Evolutionary conservation across 345 rosid genomes (phyloP).

Genomic region (Hevea brasiliensis): DNA sequence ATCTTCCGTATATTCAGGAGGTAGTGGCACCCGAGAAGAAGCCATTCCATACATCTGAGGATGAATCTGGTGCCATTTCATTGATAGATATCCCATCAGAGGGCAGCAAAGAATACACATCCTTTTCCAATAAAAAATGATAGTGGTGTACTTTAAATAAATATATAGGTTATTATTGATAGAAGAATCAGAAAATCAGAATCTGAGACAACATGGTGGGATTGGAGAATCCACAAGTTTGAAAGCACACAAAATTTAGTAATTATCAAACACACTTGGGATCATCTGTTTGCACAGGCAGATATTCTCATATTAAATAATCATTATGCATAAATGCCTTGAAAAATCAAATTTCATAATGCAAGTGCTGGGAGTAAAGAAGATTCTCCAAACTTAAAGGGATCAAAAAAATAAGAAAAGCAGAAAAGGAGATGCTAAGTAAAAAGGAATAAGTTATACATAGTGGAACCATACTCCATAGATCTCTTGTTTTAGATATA

Average conservation of each 20-base stretch:
- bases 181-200: constrained; percentile 14
- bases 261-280: background rate
- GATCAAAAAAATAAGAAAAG: constrained; percentile 26
- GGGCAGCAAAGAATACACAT: constrained; percentile 21
- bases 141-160: constrained; percentile 7
- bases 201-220: constrained; percentile 6
- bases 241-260: constrained; percentile 13
- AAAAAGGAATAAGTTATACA: constrained; percentile 7
- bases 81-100: constrained; percentile 24
- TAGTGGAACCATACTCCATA: background rate
- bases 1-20: constrained; percentile 46
- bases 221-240: constrained; percentile 12
- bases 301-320: background rate
- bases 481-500: background rate
- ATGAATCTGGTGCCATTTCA: constrained; percentile 47
- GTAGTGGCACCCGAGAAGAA: constrained; percentile 64
- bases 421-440: constrained; percentile 41
- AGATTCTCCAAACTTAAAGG: constrained; percentile 9
- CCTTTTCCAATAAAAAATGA: background rate
- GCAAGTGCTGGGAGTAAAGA: constrained; percentile 13
- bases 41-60: constrained; percentile 51
- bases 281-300: background rate
- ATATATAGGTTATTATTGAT: constrained; percentile 2
- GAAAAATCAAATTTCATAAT: constrained; percentile 16
- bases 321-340: constrained; percentile 30